A percentile compares a stretch with the other conserved stretches of the same genome.
phyloP scores from a whole-genome alignment of 306 rosid genomes.

The Dryas alaskensis region DNA sequence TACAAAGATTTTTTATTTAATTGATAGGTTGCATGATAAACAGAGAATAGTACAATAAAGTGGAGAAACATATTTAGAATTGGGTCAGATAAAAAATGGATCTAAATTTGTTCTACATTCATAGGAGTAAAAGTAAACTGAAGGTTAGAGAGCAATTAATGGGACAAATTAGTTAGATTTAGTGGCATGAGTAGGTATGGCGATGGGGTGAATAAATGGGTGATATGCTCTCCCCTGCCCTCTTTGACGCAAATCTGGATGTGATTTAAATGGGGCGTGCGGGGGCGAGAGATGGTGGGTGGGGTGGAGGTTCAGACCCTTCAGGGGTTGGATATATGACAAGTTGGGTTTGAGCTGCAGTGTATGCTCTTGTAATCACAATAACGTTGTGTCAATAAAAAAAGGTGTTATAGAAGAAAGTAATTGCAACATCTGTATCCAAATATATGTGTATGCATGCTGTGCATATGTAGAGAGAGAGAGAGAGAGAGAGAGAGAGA shows the following conservation, averaged over 20 bases:
- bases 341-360: neutral
- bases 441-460: no score
- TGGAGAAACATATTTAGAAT: neutral
- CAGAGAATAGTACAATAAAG: neutral
- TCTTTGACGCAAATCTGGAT: neutral
- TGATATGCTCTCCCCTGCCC: neutral
- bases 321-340: neutral
- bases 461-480: no score
- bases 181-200: no score
- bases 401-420: no score
- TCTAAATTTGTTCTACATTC: neutral
- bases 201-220: no score
- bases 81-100: neutral
- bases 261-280: neutral
- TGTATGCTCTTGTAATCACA: no score
- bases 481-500: no score
- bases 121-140: neutral
- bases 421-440: no score
- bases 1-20: neutral
- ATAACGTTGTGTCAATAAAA: no score
- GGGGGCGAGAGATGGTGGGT: no score
- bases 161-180: neutral
- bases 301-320: no score
- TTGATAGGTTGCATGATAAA: neutral
- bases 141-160: neutral